phyloP scores from a whole-genome alignment of 108 stramenopile genomes.

The Nitzschia sp. region DNA sequence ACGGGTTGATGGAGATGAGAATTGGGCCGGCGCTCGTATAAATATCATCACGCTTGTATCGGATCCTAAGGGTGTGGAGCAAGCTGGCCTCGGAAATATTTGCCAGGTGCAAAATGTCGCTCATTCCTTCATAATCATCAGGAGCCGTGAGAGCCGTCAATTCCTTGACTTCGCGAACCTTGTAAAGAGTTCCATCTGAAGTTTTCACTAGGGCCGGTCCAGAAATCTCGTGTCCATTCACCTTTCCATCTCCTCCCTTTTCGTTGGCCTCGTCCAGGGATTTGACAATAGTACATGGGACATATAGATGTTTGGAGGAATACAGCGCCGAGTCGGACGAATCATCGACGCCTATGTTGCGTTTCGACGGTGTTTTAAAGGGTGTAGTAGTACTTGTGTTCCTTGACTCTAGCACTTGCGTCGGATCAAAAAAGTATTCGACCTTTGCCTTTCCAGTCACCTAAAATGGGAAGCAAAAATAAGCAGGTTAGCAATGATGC shows the following conservation, averaged over 20 bases:
- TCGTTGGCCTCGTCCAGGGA: conserved; percentile 39
- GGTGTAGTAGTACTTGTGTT: conserved; percentile 27
- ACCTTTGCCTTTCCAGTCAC: conserved; percentile 85
- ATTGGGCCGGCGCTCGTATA: conserved; percentile 96
- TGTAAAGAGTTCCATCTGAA: conserved; percentile 79
- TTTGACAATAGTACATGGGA: conserved; percentile 83
- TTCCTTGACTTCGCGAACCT: conserved; percentile 59
- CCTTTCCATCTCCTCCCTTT: background rate
- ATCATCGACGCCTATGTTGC: background rate
- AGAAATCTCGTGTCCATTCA: conserved; percentile 6
- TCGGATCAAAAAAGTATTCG: conserved; percentile 87
- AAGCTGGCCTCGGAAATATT: conserved; percentile 83
- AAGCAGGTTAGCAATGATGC: no score
- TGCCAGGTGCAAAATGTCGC: conserved; percentile 83
- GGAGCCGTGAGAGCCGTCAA: conserved; percentile 59
- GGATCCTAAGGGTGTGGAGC: conserved; percentile 82
- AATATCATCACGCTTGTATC: conserved; percentile 88
- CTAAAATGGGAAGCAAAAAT: conserved; percentile 27
- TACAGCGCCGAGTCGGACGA: conserved; percentile 25
- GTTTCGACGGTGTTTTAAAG: conserved; percentile 34
- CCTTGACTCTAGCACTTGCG: conserved; percentile 45
- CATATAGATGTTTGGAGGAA: conserved; percentile 71
- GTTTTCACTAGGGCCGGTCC: conserved; percentile 84
- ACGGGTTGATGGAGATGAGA: conserved; percentile 95
- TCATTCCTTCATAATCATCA: conserved; percentile 74